A percentile compares a stretch with the other conserved stretches of the same genome.
Evolutionary conservation across 2,329 filamentous ascomycete species (phyloP).

Genomic region (Penicillium palitans): DNA sequence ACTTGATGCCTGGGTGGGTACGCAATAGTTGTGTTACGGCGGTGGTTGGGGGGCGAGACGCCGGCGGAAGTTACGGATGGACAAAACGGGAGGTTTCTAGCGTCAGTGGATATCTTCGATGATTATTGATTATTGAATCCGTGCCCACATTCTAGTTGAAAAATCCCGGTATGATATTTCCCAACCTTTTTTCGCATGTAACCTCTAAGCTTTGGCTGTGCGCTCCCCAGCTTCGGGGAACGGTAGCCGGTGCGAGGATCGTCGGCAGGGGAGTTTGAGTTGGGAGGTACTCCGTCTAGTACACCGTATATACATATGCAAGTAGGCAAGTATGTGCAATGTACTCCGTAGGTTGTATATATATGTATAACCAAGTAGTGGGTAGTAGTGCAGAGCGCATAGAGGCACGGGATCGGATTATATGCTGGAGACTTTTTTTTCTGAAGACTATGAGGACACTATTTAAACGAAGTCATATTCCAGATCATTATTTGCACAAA

Average conservation of each 20-base stretch:
- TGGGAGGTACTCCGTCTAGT: neutral
- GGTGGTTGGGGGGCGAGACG: neutral
- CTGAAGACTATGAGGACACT: neutral
- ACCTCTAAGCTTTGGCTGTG: conserved; percentile 4
- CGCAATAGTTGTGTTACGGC: neutral
- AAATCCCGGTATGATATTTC: conserved; percentile 4
- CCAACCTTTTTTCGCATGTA: conserved; percentile 1
- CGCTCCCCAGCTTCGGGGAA: conserved; percentile 11
- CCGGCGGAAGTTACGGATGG: neutral
- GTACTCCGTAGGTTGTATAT: neutral
- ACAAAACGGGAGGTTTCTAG: neutral
- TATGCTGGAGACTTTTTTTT: neutral
- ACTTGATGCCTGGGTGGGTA: neutral
- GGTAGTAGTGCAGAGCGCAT: neutral
- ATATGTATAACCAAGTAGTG: neutral
- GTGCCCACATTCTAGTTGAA: neutral
- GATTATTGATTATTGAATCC: neutral
- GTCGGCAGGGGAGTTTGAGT: neutral
- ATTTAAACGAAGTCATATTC: neutral
- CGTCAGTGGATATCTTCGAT: neutral
- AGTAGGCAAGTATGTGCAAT: neutral
- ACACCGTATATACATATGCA: conserved; percentile 1
- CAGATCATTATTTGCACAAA: neutral
- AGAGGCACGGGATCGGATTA: neutral
- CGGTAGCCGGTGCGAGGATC: conserved; percentile 7